Conservation (phyloP, 78 protist genomes). For the Chrysochromulina parva region DNA sequence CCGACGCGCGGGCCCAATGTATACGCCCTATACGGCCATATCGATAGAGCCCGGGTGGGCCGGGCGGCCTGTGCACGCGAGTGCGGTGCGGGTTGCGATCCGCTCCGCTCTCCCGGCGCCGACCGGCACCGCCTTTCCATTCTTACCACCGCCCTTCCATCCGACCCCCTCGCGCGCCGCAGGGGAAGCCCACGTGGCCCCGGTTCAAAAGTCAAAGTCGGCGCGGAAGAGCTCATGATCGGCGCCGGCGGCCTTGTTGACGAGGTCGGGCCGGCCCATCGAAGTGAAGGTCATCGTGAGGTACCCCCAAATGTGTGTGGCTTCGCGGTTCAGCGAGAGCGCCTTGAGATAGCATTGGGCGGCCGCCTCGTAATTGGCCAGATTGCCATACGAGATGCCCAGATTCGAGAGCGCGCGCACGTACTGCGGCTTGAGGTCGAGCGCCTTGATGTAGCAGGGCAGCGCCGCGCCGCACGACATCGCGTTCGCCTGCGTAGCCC, state of each 20-base stretch:
- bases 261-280: neutral
- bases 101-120: too few species aligned
- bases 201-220: neutral
- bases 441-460: neutral
- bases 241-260: neutral
- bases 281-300: neutral
- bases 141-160: too few species aligned
- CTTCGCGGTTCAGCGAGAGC: neutral
- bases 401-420: conserved; percentile 22
- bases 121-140: too few species aligned
- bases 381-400: conserved; percentile 19
- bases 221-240: neutral
- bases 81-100: too few species aligned
- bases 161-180: too few species aligned
- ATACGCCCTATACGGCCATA: too few species aligned
- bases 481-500: conserved; percentile 3
- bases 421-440: neutral
- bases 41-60: too few species aligned
- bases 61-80: too few species aligned
- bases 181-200: too few species aligned
- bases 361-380: neutral
- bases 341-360: neutral
- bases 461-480: neutral
- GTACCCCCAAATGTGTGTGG: neutral
- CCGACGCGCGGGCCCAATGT: too few species aligned